phyloP scores from a whole-genome alignment of 2,329 filamentous ascomycete species.

The Huntiella abstrusa region DNA sequence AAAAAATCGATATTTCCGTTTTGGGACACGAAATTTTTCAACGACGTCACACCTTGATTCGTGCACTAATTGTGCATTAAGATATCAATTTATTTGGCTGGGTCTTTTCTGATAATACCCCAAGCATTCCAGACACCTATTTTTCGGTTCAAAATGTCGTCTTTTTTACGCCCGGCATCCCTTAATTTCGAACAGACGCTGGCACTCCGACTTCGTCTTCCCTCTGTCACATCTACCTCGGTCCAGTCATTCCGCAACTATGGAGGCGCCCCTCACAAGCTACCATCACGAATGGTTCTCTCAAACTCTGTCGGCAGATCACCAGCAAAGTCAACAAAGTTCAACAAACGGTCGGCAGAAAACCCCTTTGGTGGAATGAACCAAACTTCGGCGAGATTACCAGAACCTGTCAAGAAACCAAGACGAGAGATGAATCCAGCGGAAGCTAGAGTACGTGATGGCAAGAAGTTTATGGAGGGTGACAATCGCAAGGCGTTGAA shows the following conservation, averaged over 20 bases:
- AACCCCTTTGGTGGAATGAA: conserved; percentile 40
- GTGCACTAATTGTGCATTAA: background rate
- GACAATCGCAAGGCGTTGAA: conserved; percentile 58
- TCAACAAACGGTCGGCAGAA: conserved; percentile 21
- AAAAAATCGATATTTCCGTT: background rate
- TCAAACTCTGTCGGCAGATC: conserved; percentile 31
- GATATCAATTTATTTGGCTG: background rate
- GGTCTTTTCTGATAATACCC: too few relatives aligned
- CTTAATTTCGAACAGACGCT: background rate
- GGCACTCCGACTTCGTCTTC: background rate
- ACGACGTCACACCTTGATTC: conserved; percentile 1
- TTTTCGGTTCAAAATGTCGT: background rate
- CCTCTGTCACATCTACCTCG: background rate
- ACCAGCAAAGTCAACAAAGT: conserved; percentile 20
- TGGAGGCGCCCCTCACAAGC: background rate
- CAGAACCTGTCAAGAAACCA: background rate
- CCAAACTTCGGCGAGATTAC: conserved; percentile 27
- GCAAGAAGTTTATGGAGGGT: conserved; percentile 19
- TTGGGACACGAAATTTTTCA: conserved; percentile 5
- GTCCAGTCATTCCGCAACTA: conserved; percentile 3
- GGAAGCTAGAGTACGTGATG: conserved; percentile 12
- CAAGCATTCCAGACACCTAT: too few relatives aligned
- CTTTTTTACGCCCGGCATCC: background rate
- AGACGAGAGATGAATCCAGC: too few relatives aligned
- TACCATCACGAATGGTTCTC: conserved; percentile 38